These are phyloP conservation scores for Alternaria burnsii DNA, from an alignment of 2,329 filamentous ascomycete genomes.

Conservation along the genomic window DNA sequence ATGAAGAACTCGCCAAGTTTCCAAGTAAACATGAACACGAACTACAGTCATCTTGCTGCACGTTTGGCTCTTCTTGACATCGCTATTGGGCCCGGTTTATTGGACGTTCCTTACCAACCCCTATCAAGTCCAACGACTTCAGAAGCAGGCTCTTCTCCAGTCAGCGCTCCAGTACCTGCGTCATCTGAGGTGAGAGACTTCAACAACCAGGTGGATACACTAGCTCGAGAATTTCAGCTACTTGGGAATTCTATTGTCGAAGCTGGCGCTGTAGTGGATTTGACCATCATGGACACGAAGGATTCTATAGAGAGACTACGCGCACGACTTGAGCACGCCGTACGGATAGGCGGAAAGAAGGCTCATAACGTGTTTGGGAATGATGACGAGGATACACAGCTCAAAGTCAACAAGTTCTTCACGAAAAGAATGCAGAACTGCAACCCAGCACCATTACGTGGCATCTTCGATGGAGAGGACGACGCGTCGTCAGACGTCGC, in stretches of 20 bases:
- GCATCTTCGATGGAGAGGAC: slow-evolving; percentile 27
- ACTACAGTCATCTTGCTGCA: slow-evolving; percentile 75
- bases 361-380: slow-evolving; percentile 49
- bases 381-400: slow-evolving; percentile 60
- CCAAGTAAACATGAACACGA: slow-evolving; percentile 61
- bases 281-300: slow-evolving; percentile 78
- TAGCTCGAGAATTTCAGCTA: slow-evolving; percentile 60
- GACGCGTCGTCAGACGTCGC: slow-evolving; percentile 3
- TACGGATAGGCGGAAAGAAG: slow-evolving; percentile 67
- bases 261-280: slow-evolving; percentile 65
- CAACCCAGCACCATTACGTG: neutral
- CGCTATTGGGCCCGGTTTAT: slow-evolving; percentile 72
- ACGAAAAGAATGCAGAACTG: slow-evolving; percentile 9
- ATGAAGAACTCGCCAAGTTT: slow-evolving; percentile 58
- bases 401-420: slow-evolving; percentile 35
- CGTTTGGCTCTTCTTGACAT: slow-evolving; percentile 75
- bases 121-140: slow-evolving; percentile 37
- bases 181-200: slow-evolving; percentile 61
- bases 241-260: slow-evolving; percentile 73
- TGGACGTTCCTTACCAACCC: slow-evolving; percentile 42
- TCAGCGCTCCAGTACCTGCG: slow-evolving; percentile 19
- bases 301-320: slow-evolving; percentile 76
- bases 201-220: slow-evolving; percentile 74
- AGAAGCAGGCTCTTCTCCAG: slow-evolving; percentile 27
- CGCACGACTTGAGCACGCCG: slow-evolving; percentile 74